Percentiles rank a stretch among this genome's conserved stretches.
Evolutionary conservation across 768 basidiomycete species (phyloP).

Genomic region (Candolleomyces efflorescens): DNA sequence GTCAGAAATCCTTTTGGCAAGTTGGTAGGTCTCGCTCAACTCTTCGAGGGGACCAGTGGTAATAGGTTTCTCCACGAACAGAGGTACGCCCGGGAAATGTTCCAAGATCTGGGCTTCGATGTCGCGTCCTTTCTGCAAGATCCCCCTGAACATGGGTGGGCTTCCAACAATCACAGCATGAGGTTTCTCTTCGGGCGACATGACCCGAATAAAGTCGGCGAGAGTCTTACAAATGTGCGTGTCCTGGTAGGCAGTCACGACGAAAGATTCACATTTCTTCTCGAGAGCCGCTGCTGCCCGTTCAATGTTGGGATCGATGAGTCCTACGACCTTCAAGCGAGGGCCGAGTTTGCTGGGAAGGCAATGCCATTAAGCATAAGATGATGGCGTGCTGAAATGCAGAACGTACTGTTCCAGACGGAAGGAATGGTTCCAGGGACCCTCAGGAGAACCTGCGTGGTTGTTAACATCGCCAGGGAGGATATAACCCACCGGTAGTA

Average conservation of each 20-base stretch:
- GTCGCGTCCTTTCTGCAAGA: conserved; percentile 68
- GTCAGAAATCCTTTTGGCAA: conserved; percentile 69
- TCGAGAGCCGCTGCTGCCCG: conserved; percentile 77
- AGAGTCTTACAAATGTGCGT: conserved; percentile 83
- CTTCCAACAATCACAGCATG: conserved; percentile 86
- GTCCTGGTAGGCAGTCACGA: conserved; percentile 87
- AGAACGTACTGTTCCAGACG: conserved; percentile 76
- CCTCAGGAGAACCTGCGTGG: conserved; percentile 71
- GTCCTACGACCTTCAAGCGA: conserved; percentile 91
- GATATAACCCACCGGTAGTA: neutral
- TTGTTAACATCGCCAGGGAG: neutral
- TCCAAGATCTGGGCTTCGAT: conserved; percentile 86
- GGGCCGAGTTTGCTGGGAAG: conserved; percentile 80
- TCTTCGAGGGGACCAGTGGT: conserved; percentile 73
- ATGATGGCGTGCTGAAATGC: conserved; percentile 10
- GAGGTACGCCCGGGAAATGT: conserved; percentile 80
- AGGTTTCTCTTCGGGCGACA: conserved; percentile 61
- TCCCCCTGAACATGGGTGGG: conserved; percentile 92
- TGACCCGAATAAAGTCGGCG: conserved; percentile 76
- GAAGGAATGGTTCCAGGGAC: conserved; percentile 92
- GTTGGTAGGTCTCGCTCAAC: conserved; percentile 62
- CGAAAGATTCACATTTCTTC: conserved; percentile 91
- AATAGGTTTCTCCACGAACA: conserved; percentile 93
- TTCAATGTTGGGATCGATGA: conserved; percentile 87
- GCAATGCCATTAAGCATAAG: conserved; percentile 3